Evolutionary conservation across 768 basidiomycete genomes (phyloP), one percentile per base, ranked within the genome.

Genomic region (Agrocybe praecox): DNA sequence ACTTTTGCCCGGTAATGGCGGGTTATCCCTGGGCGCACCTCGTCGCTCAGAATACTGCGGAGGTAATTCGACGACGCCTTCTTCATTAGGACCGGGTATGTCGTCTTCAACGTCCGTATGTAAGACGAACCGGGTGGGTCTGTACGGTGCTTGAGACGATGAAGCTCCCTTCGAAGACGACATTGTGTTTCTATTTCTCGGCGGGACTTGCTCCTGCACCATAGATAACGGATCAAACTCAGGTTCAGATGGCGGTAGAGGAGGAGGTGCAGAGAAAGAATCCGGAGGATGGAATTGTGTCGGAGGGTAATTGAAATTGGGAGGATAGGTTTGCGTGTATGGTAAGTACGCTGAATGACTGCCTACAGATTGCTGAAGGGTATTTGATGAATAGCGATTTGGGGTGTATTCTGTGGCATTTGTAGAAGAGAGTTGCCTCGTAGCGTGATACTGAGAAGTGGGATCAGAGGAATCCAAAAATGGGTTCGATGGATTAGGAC

Each of bases 61-160:
- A 23, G 90, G 90, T n/a, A 90, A 77, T 70, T 92, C 90, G 6
- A 90, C 78, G 19, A 89, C 71, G 6, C 78, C 88, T 17, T 80
- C 71, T 22, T 74, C 78, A 51, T 75, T 74, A 19, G 72, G 69
- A 40, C 69, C 72, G 7, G 81, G 74, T 10, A 73, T 36, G 12
- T 65, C 71, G 62, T 90, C 89, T 52, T 88, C 88, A 8, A 79
- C 80, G 65, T 90, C 90, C 2, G 84, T 86, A 60, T 91, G 89
- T 6, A 90, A 60, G 55, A 90, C 76, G 66, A 83, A 87, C 46
- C 86, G 80, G 19, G 86, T 72, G 4, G 79, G 71, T 45, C 69
- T 75, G 61, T 82, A 76, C 14, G 60, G 53, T 6, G 76, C 61
- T 24, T 69, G 55, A 18, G 80, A 82, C n/a, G 82, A 82, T 77